Evolutionary conservation across 2,329 filamentous ascomycete genomes (phyloP), one percentile per base, ranked within the genome.

Genomic region (Xenoacremonium recifei): DNA sequence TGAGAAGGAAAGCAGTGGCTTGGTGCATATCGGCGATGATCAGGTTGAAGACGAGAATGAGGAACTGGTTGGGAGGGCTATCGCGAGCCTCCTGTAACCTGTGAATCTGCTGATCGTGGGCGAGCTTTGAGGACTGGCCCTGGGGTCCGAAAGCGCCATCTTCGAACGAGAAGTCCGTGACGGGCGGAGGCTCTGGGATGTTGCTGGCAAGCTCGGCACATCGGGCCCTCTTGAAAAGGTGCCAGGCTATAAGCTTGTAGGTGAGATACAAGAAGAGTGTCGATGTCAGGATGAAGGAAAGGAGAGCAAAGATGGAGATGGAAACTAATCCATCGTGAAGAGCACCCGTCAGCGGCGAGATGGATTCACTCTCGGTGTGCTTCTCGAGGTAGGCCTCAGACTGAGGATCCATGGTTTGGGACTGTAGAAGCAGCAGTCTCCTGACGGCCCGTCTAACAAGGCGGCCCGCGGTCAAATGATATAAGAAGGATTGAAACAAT

Each of bases 41-140:
- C 3, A 87, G 75, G 60, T 87, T 87, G 61, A 84, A 79, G 43
- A 87, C 80, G n/a, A 88, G 70, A 2, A 87, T 69, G 25, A 86
- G 71, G 55, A 86, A 84, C 61, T 87, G 84, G 51, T 85, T 86
- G 3, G 72, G 73, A 17, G 48, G 43, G 32, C 35, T 32, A 21
- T 33, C 29, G 13, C 21, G 37, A 13, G 44, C 48, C 21, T 38
- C 39, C 16, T 40, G 23, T 7, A 51, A 39, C 3, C 44, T 48
- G 21, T 35, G 15, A 6, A 37, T 39, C 13, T 31, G 42, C 17
- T 25, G 34, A 21, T 42, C 44, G 17, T 49, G 46, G 15, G 34
- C 44, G 5, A 34, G 33, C 38, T 40, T 38, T 23, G 37, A 45
- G 1, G 44, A 36, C 38, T 46, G 48, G 10, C 39, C 32, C 18